A percentile compares a stretch with the other conserved stretches of the same genome.
Conservation (phyloP, 495 filamentous ascomycete genomes). For the Chaetomium cochliodes region DNA sequence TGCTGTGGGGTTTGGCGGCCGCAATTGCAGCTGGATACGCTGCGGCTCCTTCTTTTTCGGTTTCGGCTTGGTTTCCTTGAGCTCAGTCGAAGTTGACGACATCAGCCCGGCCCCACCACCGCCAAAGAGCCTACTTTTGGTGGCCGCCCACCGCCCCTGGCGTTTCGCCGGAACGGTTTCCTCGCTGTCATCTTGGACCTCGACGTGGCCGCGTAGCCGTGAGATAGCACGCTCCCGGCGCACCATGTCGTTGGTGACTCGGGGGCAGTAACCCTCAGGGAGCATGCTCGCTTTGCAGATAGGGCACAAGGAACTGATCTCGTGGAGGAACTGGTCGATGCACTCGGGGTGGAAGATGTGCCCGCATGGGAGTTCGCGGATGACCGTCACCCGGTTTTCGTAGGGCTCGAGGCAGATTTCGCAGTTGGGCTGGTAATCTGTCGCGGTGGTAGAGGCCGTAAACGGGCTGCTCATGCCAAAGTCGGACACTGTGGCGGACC, state of each 20-base stretch:
- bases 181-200: conserved; percentile 23
- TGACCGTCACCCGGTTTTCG: conserved; percentile 60
- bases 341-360: conserved; percentile 92
- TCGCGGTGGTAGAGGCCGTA: conserved; percentile 31
- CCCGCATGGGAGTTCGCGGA: conserved; percentile 81
- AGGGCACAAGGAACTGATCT: conserved; percentile 77
- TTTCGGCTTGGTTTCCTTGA: conserved; percentile 1
- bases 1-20: background rate
- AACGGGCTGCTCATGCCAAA: conserved; percentile 19
- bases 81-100: conserved; percentile 22
- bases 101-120: background rate
- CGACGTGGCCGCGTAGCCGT: conserved; percentile 37
- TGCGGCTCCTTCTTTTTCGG: conserved; percentile 12
- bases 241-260: conserved; percentile 82
- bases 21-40: conserved; percentile 1
- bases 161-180: conserved; percentile 9
- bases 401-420: conserved; percentile 86
- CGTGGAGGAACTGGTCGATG: conserved; percentile 73
- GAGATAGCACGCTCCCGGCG: conserved; percentile 63
- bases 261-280: conserved; percentile 62
- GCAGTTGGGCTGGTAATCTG: conserved; percentile 69
- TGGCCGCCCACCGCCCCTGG: conserved; percentile 19
- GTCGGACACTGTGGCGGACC: conserved; percentile 24
- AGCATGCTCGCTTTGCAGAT: conserved; percentile 80
- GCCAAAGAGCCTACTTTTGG: conserved; percentile 23